Evolutionary conservation across 2,329 filamentous ascomycete species (phyloP), one percentile per base, ranked within the genome.

Genomic region (Dothistroma pini): DNA sequence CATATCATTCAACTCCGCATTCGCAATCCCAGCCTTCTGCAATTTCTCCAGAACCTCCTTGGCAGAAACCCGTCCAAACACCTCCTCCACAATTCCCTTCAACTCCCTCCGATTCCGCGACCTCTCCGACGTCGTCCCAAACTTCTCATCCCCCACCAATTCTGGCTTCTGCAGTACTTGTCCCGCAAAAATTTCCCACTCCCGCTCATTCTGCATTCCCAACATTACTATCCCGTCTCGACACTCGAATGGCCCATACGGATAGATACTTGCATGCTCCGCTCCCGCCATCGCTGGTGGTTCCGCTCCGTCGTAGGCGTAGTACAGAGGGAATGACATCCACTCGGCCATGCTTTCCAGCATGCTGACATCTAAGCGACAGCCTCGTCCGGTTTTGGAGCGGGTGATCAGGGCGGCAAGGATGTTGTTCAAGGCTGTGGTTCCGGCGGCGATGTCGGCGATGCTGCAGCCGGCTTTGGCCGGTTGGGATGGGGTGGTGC

Each of bases 381-480:
- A 79, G 0, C 83, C 83, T 32, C 72, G 71, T 0, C 81, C 80
- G 0, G 81, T 81, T 63, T 79, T 82, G 0, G 70, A 73, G 0
- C 83, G 78, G 64, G 81, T 84, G 11, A 97, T 79, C 25, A 99
- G 81, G 1, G 93, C 92, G 0, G 95, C 93, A 87, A 97, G 92
- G 71, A 97, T 92, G 63, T 90, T 89, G 76, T 97, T 97, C 69
- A 89, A 93, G 0, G 93, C 93, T 75, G 97, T 97, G 4, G 97
- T 78, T 0, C 95, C 95, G 0, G 95, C 97, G 0, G 93, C 97
- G 57, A 99, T 79, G 76, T 99, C 95, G 0, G 93, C 97, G 2
- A 97, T 93, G 2, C 93, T 93, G 9, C 97, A 93, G 16, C 95
- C 95, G 1, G 97, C 93, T 78, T 99, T 99, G 32, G 97, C 93